Conservation (phyloP, 2,329 filamentous ascomycete species). For the Pseudogymnoascus sp. region DNA sequence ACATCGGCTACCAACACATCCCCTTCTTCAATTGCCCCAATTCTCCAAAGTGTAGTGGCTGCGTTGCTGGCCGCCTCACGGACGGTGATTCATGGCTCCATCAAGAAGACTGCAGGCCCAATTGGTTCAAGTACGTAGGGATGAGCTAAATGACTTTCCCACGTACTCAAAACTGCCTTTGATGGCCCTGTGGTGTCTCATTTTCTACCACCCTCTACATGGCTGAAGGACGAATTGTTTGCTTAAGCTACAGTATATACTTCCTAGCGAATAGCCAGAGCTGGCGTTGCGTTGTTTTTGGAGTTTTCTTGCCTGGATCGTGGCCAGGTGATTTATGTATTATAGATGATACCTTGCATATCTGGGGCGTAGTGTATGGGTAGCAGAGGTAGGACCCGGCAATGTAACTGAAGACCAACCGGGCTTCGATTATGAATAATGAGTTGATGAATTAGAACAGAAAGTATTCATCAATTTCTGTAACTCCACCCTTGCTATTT, state of each 20-base stretch:
- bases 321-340: background rate
- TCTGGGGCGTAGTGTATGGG: background rate
- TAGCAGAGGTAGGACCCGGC: background rate
- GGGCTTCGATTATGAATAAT: background rate
- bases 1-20: constrained; percentile 97
- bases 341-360: background rate
- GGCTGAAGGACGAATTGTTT: background rate
- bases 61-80: constrained; percentile 77
- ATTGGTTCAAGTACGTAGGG: constrained; percentile 94
- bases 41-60: constrained; percentile 85
- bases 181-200: background rate
- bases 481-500: background rate
- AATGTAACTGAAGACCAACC: background rate
- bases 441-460: constrained; percentile 5
- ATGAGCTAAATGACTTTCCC: constrained; percentile 48
- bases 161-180: background rate
- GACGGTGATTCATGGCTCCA: constrained; percentile 80
- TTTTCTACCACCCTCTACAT: background rate
- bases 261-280: background rate
- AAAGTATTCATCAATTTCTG: background rate
- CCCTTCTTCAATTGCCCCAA: constrained; percentile 99
- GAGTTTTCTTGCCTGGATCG: background rate
- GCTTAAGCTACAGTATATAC: constrained; percentile 2
- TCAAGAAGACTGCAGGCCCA: constrained; percentile 86
- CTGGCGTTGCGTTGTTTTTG: background rate